Base-by-base conservation (phyloP, 202 grass and related monocot species). In the Zoysia matrella region DNA sequence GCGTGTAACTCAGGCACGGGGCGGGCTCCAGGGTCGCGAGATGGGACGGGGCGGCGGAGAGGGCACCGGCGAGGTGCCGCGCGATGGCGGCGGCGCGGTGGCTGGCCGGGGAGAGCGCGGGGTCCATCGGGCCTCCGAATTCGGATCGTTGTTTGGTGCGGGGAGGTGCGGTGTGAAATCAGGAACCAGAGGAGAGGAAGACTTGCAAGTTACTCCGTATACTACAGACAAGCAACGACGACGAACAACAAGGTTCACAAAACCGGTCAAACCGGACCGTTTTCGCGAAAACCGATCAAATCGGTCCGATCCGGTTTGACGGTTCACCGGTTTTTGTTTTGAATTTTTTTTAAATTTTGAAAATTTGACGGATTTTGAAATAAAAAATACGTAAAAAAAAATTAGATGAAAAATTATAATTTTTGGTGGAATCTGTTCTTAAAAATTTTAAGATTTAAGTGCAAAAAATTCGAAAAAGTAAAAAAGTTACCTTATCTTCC, bases 1-100 rank as follows among this genome's bases (percentile, higher is more conserved):
- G 43, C 49, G 13, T 52, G 81, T 93, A 97, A 81, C 78, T 56
- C 54, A 97, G 86, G 80, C 94, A 97, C 1, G 80, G 51, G 60
- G 65, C 70, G 4, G 67, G 52, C n/a, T 52, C 75, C 54, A 87
- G 81, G 4, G 36, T 1, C 8, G 52, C 3, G 16, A 45, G 65
- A 30, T 30, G 22, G 43, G 12, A 49, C 16, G 3, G 65, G 30
- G 60, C 22, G 4, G 4, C 56, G 14, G 2, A 69, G 40, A 48
- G 64, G 16, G 10, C 7, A 7, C 7, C 36, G 6, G 42, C 18
- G 55, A 97, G 74, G 71, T 97, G 93, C 52, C 83, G 73, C 6
- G 81, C 43, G 49, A 97, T 71, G 77, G 90, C 77, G 40, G 90
- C 75, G 8, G 86, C 82, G 12, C 88, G 84, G 18, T 88, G 88